phyloP scores from a whole-genome alignment of 83 land plant genomes.

The Larix sibirica region DNA sequence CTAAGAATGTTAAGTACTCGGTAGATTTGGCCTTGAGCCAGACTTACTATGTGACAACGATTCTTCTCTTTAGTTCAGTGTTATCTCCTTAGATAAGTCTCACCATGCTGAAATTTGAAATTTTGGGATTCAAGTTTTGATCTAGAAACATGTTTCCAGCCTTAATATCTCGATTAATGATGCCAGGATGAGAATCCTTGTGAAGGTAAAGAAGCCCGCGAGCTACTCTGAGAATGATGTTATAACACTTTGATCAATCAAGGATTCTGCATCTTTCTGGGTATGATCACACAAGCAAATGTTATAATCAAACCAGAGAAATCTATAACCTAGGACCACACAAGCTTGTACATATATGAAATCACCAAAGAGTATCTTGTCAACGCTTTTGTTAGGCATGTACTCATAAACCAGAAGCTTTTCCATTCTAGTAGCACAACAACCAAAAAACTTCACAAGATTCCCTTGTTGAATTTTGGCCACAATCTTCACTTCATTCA shows the following conservation, averaged over 20 bases:
- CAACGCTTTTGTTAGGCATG: neutral
- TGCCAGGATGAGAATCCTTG: too few species aligned
- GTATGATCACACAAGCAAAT: neutral
- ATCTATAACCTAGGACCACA: neutral
- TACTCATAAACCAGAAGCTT: neutral
- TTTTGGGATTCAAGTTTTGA: too few species aligned
- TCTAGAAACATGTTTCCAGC: neutral
- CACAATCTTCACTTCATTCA: neutral
- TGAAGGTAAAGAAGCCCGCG: too few species aligned
- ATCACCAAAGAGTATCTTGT: neutral
- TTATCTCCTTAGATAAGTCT: too few species aligned
- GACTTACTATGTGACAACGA: too few species aligned
- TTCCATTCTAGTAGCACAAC: neutral
- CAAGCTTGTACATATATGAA: neutral
- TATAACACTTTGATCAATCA: neutral
- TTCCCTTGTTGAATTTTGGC: neutral
- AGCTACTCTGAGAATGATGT: neutral
- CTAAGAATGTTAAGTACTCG: too few species aligned
- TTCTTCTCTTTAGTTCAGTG: too few species aligned
- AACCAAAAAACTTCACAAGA: neutral
- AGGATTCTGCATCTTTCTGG: neutral
- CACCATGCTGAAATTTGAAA: too few species aligned
- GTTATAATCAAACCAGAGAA: neutral
- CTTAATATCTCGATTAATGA: conserved; percentile 14
- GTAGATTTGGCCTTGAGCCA: too few species aligned